Percentiles rank a stretch among this genome's conserved stretches.
Conservation (phyloP, 495 filamentous ascomycete species). For the Penicillium atrosanguineum region DNA sequence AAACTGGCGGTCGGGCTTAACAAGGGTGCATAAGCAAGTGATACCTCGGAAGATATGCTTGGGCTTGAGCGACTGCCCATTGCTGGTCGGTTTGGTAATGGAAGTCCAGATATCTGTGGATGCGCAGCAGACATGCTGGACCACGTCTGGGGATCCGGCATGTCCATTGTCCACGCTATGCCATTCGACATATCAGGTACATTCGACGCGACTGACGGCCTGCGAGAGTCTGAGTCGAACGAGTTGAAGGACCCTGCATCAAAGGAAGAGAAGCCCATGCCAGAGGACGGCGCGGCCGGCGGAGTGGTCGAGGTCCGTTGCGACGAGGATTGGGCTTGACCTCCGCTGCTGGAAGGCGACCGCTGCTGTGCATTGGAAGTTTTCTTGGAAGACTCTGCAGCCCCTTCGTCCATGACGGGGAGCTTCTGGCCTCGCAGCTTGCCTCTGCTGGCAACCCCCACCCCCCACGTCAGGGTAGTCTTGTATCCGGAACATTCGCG, state of each 20-base stretch:
- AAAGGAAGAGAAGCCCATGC: slow-evolving; percentile 3
- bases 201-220: slow-evolving; percentile 9
- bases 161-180: slow-evolving; percentile 28
- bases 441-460: slow-evolving; percentile 93
- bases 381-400: slow-evolving; percentile 14
- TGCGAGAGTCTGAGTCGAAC: slow-evolving; percentile 4
- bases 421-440: slow-evolving; percentile 88
- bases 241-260: not conserved
- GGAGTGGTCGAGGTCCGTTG: slow-evolving; percentile 13
- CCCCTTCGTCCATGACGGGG: slow-evolving; percentile 59
- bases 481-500: slow-evolving; percentile 97
- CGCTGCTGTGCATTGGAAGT: slow-evolving; percentile 12
- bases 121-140: slow-evolving; percentile 14
- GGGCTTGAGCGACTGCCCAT: slow-evolving; percentile 13
- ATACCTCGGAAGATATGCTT: slow-evolving; percentile 13
- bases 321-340: slow-evolving; percentile 12
- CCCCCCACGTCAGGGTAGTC: slow-evolving; percentile 95
- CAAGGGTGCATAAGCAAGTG: slow-evolving; percentile 17
- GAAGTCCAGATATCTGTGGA: slow-evolving; percentile 26
- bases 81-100: slow-evolving; percentile 21
- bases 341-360: slow-evolving; percentile 10
- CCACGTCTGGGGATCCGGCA: slow-evolving; percentile 30
- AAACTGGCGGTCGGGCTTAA: slow-evolving; percentile 16
- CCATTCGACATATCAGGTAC: slow-evolving; percentile 10
- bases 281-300: slow-evolving; percentile 7